Base-by-base conservation (phyloP, 2,329 filamentous ascomycete genomes). In the Aspergillus glaucus region DNA sequence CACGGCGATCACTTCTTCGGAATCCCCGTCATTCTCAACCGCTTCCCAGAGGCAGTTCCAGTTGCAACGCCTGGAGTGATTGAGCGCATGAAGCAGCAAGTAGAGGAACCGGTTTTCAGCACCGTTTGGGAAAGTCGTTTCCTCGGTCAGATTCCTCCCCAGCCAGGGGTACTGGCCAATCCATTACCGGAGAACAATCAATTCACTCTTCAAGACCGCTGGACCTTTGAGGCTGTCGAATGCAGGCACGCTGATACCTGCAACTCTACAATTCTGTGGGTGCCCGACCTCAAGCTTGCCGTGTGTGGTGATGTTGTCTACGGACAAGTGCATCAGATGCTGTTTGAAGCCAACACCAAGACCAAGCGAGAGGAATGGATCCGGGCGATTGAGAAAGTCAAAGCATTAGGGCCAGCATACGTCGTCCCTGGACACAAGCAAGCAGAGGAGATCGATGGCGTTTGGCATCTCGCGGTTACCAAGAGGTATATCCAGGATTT, bases 1-100 rank as follows among this genome's bases (percentile, higher is more conserved):
- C 70, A 74, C 47, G 70, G 62, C 12, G 70, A 73, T 53, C 71
- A 75, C 52, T 74, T 60, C 51, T 67, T 72, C 45, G 67, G 67
- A 41, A 49, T 66, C 12, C 48, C 62, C 0, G 43, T 57, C 7
- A 47, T 73, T 3, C 22, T 55, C 2, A 50, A 59, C 19, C 58
- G 57, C 1, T 74, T 65, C 30, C 67, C 70, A 0, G 39, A 49
- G 0, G 48, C 50, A 0, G 36, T 32, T 2, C 43, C 47, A 5
- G 17, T 64, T n/a, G 58, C 58, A 2, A 64, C 60, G 0, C 15
- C 43, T 2, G 54, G 48, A 12, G 53, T 50, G 5, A 43, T 62
- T 15, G 45, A 36, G 19, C 55, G 58, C 9, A 62, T 62, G 49
- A 43, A 59, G 22, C 42, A 51, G n/a, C 32, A 34, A 10, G n/a